phyloP scores from a whole-genome alignment of 331 rosid species.

The Quercus tomentella region DNA sequence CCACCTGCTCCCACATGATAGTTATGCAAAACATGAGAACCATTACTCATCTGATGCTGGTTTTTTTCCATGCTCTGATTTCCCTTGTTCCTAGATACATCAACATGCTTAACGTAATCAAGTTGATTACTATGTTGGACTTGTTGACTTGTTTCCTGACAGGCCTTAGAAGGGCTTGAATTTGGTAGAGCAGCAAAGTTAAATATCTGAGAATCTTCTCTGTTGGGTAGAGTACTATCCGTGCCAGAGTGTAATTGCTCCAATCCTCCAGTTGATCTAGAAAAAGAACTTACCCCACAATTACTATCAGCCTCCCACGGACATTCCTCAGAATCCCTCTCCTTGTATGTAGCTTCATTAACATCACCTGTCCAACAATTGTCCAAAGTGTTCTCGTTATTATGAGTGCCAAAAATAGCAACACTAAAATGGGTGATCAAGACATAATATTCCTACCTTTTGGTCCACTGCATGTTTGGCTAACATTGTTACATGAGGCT shows the following conservation, averaged over 20 bases:
- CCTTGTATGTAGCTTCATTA: conserved; percentile 26
- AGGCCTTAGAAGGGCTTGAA: conserved; percentile 21
- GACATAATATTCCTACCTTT: conserved; percentile 31
- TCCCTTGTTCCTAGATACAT: conserved; percentile 24
- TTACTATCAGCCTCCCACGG: conserved; percentile 25
- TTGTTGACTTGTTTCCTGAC: conserved; percentile 22
- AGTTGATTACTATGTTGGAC: conserved; percentile 26
- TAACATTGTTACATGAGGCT: conserved; percentile 16
- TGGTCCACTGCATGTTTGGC: conserved; percentile 24
- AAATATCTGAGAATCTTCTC: conserved; percentile 14
- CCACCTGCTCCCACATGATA: conserved; percentile 28
- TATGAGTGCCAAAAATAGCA: neutral
- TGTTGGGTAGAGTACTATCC: conserved; percentile 7
- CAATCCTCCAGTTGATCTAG: conserved; percentile 30
- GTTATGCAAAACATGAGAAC: conserved; percentile 24
- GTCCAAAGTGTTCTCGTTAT: neutral
- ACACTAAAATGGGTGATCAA: neutral
- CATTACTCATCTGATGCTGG: conserved; percentile 25
- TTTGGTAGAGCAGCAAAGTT: conserved; percentile 18
- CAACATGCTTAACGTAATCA: conserved; percentile 27
- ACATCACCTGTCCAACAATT: conserved; percentile 37
- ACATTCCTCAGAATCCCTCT: conserved; percentile 23
- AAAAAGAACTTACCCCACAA: conserved; percentile 17
- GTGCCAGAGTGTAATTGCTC: conserved; percentile 14
- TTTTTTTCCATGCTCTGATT: conserved; percentile 18